Evolutionary conservation across 805 yeast genomes (phyloP).

Genomic region (Sugiyamaella americana): DNA sequence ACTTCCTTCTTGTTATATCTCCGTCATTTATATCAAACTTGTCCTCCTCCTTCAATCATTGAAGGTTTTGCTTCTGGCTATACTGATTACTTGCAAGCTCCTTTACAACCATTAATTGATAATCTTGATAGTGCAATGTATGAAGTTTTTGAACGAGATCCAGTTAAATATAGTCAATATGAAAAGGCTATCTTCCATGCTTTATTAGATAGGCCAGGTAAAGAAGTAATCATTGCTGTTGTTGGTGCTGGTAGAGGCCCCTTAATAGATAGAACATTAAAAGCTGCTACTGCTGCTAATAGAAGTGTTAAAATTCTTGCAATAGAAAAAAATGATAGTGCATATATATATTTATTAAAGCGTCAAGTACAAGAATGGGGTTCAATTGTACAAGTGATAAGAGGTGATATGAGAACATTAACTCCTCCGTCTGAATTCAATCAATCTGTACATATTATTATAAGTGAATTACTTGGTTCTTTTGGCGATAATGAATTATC

Average conservation of each 20-base stretch:
- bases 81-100: conserved; percentile 46
- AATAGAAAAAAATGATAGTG: conserved; percentile 66
- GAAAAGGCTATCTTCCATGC: conserved; percentile 58
- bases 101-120: conserved; percentile 65
- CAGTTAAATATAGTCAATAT: conserved; percentile 61
- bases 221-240: conserved; percentile 41
- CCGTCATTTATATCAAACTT: conserved; percentile 20
- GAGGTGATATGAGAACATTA: conserved; percentile 57
- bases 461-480: conserved; percentile 82
- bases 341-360: conserved; percentile 43
- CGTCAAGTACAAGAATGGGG: conserved; percentile 52
- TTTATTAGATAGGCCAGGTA: conserved; percentile 30
- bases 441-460: conserved; percentile 47
- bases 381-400: conserved; percentile 42
- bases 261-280: conserved; percentile 49
- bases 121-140: conserved; percentile 57
- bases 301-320: conserved; percentile 41
- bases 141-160: conserved; percentile 64
- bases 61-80: conserved; percentile 34
- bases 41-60: conserved; percentile 27
- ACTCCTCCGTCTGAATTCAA: conserved; percentile 23
- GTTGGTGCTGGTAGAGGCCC: conserved; percentile 92
- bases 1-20: conserved; percentile 22
- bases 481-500: conserved; percentile 88
- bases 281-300: conserved; percentile 34